Base-by-base conservation (phyloP, 345 rosid species). In the Dipteronia sinensis region DNA sequence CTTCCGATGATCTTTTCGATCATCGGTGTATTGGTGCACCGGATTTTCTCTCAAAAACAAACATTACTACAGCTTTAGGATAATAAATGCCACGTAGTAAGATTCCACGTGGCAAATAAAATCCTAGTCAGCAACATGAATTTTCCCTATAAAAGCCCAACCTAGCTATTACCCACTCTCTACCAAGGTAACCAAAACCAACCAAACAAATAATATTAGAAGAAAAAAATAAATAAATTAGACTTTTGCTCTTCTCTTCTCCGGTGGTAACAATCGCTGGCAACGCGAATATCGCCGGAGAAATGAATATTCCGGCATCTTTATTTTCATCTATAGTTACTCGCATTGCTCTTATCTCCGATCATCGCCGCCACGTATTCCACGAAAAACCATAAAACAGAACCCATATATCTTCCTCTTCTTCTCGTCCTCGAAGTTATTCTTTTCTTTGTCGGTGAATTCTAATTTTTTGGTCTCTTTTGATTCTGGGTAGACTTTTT, bases 281-380 rank as follows among this genome's bases (percentile, higher is more conserved):
- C 84, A 83, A 73, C 22, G n/a, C 29, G 65, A 65, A 61, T 71
- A 78, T 77, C 67, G 81, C 93, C 90, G 92, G 88, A 72, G 84
- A 79, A 81, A 87, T 90, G 93, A 69, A 81, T 81, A 76, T 82
- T 83, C 88, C 85, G 87, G 83, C 76, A 15, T 73, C 8, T 9
- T 27, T 74, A 16, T 46, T 58, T 4, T 71, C 68, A 58, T 77
- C 81, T 67, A 34, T 61, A 19, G 83, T 82, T 17, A 63, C 77
- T 61, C 77, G 83, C 81, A 84, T 86, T 86, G 86, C 71, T 80
- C 88, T 80, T 46, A 81, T 87, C 76, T 86, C 90, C 49, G 87
- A 90, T 84, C 94, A 93, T 69, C 97, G 84, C 71, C 84, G 89
- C 77, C 90, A 92, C 82, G 92, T 90, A 31, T 92, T 89, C 88